phyloP scores from a whole-genome alignment of 306 rosid species.

The Malus sieversii region DNA sequence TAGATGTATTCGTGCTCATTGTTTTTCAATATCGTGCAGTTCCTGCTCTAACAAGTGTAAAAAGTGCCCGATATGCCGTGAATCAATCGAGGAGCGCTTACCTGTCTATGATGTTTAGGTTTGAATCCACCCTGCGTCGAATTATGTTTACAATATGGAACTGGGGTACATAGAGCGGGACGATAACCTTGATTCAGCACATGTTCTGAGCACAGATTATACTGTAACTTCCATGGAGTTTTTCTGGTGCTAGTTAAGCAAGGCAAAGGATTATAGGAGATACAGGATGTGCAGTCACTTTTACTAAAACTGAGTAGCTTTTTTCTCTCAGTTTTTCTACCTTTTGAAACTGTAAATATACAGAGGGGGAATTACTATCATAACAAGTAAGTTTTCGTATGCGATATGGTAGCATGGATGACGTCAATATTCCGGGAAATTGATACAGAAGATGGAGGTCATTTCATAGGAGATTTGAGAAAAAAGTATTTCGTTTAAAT shows the following conservation, averaged over 20 bases:
- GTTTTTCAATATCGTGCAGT: conserved; percentile 42
- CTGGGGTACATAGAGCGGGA: conserved; percentile 25
- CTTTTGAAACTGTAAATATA: conserved; percentile 37
- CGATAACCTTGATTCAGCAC: conserved; percentile 13
- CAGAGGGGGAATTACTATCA: not conserved
- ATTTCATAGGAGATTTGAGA: too few relatives aligned
- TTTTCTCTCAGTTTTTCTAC: not conserved
- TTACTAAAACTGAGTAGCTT: conserved; percentile 3
- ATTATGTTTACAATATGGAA: conserved; percentile 20
- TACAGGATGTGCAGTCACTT: conserved; percentile 11
- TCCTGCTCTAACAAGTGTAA: conserved; percentile 76
- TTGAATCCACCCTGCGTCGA: conserved; percentile 14
- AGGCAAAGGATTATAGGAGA: conserved; percentile 15
- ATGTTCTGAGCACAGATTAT: conserved; percentile 23
- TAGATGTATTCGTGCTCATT: not conserved
- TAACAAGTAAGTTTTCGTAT: conserved; percentile 8
- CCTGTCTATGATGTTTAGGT: conserved; percentile 86
- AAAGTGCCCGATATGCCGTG: conserved; percentile 86
- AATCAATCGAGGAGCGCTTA: conserved; percentile 56
- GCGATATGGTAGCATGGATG: not conserved
- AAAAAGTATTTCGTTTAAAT: too few relatives aligned
- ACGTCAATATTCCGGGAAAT: not conserved
- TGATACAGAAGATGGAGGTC: not conserved
- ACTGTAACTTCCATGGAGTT: conserved; percentile 5
- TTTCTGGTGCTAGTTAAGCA: conserved; percentile 20